Evolutionary conservation across 345 rosid species (phyloP).

Genomic region (Hypericum perforatum): DNA sequence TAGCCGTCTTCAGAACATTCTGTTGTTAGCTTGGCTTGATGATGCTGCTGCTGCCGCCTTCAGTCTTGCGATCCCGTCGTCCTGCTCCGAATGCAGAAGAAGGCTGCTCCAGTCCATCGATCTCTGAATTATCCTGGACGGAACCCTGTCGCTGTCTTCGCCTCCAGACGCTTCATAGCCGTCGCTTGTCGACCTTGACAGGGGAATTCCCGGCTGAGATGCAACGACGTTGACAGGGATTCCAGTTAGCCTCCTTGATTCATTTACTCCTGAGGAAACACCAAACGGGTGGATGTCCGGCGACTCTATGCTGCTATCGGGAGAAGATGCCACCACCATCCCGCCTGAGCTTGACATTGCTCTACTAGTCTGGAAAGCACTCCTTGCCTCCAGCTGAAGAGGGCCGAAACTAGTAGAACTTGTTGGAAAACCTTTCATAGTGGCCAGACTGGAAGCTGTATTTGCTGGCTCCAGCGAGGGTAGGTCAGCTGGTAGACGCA

Average conservation of each 20-base stretch:
- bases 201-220: slow-evolving; percentile 55
- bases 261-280: slow-evolving; percentile 73
- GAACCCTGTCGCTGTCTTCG: slow-evolving; percentile 90
- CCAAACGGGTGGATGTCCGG: slow-evolving; percentile 87
- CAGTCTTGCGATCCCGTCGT: slow-evolving; percentile 36
- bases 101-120: slow-evolving; percentile 53
- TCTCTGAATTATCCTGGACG: slow-evolving; percentile 60
- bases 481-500: slow-evolving; percentile 65
- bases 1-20: slow-evolving; percentile 28
- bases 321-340: slow-evolving; percentile 66
- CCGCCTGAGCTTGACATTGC: slow-evolving; percentile 75
- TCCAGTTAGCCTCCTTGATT: slow-evolving; percentile 48
- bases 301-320: slow-evolving; percentile 93
- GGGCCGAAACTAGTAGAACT: slow-evolving; percentile 72
- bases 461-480: slow-evolving; percentile 45
- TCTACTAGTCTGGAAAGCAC: slow-evolving; percentile 86
- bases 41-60: slow-evolving; percentile 36
- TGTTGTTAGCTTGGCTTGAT: slow-evolving; percentile 27
- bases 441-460: slow-evolving; percentile 26
- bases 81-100: slow-evolving; percentile 36
- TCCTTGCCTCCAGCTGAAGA: slow-evolving; percentile 87
- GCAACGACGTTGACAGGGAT: slow-evolving; percentile 35
- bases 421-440: slow-evolving; percentile 40
- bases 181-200: slow-evolving; percentile 85
- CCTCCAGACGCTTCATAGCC: slow-evolving; percentile 98